A percentile compares a stretch with the other conserved stretches of the same genome.
phyloP scores from a whole-genome alignment of 805 yeast species.

The Priceomyces medius region DNA sequence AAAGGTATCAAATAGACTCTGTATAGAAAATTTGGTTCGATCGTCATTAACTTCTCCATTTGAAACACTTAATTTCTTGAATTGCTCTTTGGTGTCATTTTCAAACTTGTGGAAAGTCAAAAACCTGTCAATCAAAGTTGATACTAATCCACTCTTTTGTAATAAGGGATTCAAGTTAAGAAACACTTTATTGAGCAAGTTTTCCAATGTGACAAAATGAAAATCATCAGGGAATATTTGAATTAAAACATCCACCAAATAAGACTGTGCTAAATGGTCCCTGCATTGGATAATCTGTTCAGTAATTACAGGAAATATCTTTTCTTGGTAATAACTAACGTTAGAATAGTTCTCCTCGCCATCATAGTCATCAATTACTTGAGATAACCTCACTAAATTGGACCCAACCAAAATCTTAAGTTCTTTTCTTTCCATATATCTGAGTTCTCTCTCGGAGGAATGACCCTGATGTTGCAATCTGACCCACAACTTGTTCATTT shows the following conservation, averaged over 20 bases:
- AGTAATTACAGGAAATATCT: conserved; percentile 73
- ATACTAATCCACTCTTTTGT: conserved; percentile 62
- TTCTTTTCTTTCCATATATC: conserved; percentile 81
- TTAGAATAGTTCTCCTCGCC: conserved; percentile 36
- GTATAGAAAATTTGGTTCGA: conserved; percentile 1
- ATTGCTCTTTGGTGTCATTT: conserved; percentile 6
- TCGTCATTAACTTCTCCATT: neutral
- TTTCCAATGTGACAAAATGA: conserved; percentile 72
- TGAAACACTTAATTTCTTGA: conserved; percentile 13
- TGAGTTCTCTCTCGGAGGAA: conserved; percentile 70
- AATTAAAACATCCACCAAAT: conserved; percentile 83
- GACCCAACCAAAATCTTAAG: conserved; percentile 90
- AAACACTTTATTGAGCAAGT: conserved; percentile 60
- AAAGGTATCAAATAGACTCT: conserved; percentile 55
- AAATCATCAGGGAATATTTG: conserved; percentile 95
- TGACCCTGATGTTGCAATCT: conserved; percentile 95
- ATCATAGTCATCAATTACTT: conserved; percentile 71
- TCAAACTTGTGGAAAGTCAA: conserved; percentile 44
- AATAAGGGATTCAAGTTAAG: conserved; percentile 68
- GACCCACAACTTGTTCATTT: conserved; percentile 98
- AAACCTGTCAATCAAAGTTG: conserved; percentile 71
- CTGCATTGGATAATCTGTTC: conserved; percentile 92
- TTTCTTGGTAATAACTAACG: conserved; percentile 36
- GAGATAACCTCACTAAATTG: conserved; percentile 84
- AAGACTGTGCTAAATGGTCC: conserved; percentile 90